Evolutionary conservation across 2,329 filamentous ascomycete species (phyloP).

Genomic region (Hymenoscyphus fraxineus): DNA sequence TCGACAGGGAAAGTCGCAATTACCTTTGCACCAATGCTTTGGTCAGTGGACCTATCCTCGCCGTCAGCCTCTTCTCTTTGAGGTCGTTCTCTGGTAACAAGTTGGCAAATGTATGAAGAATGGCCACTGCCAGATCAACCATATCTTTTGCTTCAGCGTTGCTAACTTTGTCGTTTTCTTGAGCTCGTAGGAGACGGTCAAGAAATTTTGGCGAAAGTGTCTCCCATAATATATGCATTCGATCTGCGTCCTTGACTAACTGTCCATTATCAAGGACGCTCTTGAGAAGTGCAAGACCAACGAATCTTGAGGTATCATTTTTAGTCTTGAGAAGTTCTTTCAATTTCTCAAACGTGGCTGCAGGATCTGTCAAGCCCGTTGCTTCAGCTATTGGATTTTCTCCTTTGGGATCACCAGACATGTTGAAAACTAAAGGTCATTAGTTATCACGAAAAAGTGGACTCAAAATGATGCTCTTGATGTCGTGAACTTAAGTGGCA

Average conservation of each 20-base stretch:
- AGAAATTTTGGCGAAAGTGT: conserved; percentile 60
- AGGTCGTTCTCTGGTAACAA: conserved; percentile 50
- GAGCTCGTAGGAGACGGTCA: conserved; percentile 57
- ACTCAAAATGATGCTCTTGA: neutral
- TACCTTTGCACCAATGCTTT: conserved; percentile 53
- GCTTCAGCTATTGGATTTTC: neutral
- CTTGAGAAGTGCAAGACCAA: conserved; percentile 63
- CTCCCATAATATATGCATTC: conserved; percentile 52
- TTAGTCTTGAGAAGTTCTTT: conserved; percentile 53
- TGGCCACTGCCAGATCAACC: conserved; percentile 59
- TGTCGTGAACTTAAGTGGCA: neutral
- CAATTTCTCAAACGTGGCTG: conserved; percentile 45
- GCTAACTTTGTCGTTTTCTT: conserved; percentile 37
- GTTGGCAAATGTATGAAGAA: conserved; percentile 59
- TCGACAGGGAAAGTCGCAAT: conserved; percentile 16
- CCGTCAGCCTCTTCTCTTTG: conserved; percentile 46
- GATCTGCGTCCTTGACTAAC: conserved; percentile 45
- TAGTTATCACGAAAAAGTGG: neutral
- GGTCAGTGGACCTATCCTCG: conserved; percentile 51
- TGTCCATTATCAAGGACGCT: conserved; percentile 60
- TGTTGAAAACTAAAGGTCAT: conserved; percentile 4
- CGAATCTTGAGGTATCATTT: conserved; percentile 66
- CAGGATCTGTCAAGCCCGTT: conserved; percentile 15
- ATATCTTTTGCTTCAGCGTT: conserved; percentile 52
- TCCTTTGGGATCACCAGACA: conserved; percentile 1